Percentiles rank a stretch among this genome's conserved stretches.
phyloP scores from a whole-genome alignment of 1,139 yeast genomes.

The Zygoascus hellenicus region DNA sequence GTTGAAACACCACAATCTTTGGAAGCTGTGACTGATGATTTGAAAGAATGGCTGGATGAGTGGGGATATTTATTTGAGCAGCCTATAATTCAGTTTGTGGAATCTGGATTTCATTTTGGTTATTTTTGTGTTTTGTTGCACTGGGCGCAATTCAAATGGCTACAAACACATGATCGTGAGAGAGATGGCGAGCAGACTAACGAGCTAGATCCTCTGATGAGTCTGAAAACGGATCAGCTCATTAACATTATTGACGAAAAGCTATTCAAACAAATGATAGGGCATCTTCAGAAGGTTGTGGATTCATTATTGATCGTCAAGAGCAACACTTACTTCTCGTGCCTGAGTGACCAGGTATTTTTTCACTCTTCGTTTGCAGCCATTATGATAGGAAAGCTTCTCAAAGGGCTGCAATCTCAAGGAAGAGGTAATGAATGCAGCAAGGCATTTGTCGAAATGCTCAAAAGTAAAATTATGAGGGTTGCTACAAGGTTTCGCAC shows the following conservation, averaged over 20 bases:
- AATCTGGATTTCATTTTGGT: slow-evolving; percentile 64
- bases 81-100: slow-evolving; percentile 67
- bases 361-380: slow-evolving; percentile 51
- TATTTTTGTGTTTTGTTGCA: slow-evolving; percentile 46
- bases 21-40: slow-evolving; percentile 33
- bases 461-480: slow-evolving; percentile 12
- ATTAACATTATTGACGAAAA: slow-evolving; percentile 19
- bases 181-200: slow-evolving; percentile 7
- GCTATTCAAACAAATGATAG: slow-evolving; percentile 24
- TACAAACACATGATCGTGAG: slow-evolving; percentile 1
- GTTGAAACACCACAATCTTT: slow-evolving; percentile 40
- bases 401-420: slow-evolving; percentile 11
- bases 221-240: slow-evolving; percentile 15
- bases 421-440: slow-evolving; percentile 3
- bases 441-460: slow-evolving; percentile 10
- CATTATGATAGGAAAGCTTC: slow-evolving; percentile 38
- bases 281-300: slow-evolving; percentile 43
- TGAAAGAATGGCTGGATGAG: slow-evolving; percentile 58
- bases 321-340: slow-evolving; percentile 60
- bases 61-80: slow-evolving; percentile 71
- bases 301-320: slow-evolving; percentile 40
- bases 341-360: slow-evolving; percentile 63
- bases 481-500: slow-evolving; percentile 21
- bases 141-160: slow-evolving; percentile 22
- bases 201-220: slow-evolving; percentile 4